Evolutionary conservation across 306 rosid species (phyloP), one percentile per base, ranked within the genome.

Genomic region (Acacia confusa): DNA sequence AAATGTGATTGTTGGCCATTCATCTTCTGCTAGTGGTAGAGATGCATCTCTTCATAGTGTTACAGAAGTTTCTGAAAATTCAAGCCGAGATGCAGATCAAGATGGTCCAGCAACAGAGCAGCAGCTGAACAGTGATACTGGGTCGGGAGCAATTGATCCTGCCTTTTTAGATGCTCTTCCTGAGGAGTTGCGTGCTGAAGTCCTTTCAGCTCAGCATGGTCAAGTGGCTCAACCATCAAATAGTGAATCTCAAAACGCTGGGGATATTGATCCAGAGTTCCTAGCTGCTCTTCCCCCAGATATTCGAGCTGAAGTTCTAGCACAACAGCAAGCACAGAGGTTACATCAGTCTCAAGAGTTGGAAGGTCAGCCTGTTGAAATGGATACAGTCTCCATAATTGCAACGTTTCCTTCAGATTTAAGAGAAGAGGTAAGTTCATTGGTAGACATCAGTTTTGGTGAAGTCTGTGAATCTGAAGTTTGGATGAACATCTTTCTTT

Each of bases 281-380:
- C 98, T 95, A 70, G 97, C 99, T 63, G 99, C 99, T 82, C 99
- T 95, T 85, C 98, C 98, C 15, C 89, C 94, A 6, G 99, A 95
- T 82, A 95, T 95, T 82, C 90, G 98, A 87, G 98, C 98, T 34
- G 99, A 95, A 88, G 99, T 95, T 84, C 90, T 95, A 57, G 94
- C 99, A 58, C 99, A 95, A 81, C 99, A 95, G 80, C 98, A 92
- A 89, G 96, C 98, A 40, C 98, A 95, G 75, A 93, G 98, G 88
- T 76, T 89, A 60, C 97, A 92, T 87, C 98, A 90, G 74, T 90
- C 99, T 75, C 99, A 92, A 86, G 99, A 93, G 79, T 88, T 95
- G 91, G 99, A 95, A 85, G 99, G 98, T 44, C 98, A 92, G 83
- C 99, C 99, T 0, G 99, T 95, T 76, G 98, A 93, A 87, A 93